Conservation (phyloP, 2,329 filamentous ascomycete species). For the Geosmithia putterillii region DNA sequence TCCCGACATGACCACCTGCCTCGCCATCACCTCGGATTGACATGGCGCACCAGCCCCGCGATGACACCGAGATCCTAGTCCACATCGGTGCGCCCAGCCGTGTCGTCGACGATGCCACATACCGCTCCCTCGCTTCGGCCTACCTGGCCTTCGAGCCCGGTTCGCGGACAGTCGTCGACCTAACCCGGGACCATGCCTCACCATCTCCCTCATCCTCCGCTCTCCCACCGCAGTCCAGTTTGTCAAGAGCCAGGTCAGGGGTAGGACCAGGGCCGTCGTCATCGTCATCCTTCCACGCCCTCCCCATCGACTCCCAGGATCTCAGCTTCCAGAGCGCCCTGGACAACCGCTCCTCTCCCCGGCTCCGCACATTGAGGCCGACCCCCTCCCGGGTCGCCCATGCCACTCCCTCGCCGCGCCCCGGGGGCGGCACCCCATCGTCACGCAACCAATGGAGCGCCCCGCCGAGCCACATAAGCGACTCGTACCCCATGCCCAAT, state of each 20-base stretch:
- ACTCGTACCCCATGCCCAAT: constrained; percentile 36
- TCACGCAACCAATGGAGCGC: constrained; percentile 22
- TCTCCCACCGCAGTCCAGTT: too few species aligned
- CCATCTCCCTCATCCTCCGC: neutral
- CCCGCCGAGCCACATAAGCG: constrained; percentile 37
- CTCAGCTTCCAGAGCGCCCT: constrained; percentile 31
- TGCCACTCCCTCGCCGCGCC: neutral
- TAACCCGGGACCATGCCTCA: neutral
- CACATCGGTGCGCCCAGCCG: constrained; percentile 40
- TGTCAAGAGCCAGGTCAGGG: neutral
- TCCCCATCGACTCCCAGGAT: constrained; percentile 20
- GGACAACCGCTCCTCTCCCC: constrained; percentile 28
- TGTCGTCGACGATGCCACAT: constrained; percentile 32
- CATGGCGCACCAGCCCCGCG: constrained; percentile 13
- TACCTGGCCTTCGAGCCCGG: constrained; percentile 35
- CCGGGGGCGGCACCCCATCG: neutral
- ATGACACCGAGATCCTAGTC: constrained; percentile 39
- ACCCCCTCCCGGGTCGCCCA: neutral
- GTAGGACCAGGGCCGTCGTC: neutral
- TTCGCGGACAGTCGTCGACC: neutral
- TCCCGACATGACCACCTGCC: constrained; percentile 9
- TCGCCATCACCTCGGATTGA: neutral
- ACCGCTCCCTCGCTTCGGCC: constrained; percentile 34
- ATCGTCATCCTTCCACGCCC: constrained; percentile 1
- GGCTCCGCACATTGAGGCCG: constrained; percentile 5